Conservation (phyloP, 306 rosid species). For the Echinosophora koreensis region DNA sequence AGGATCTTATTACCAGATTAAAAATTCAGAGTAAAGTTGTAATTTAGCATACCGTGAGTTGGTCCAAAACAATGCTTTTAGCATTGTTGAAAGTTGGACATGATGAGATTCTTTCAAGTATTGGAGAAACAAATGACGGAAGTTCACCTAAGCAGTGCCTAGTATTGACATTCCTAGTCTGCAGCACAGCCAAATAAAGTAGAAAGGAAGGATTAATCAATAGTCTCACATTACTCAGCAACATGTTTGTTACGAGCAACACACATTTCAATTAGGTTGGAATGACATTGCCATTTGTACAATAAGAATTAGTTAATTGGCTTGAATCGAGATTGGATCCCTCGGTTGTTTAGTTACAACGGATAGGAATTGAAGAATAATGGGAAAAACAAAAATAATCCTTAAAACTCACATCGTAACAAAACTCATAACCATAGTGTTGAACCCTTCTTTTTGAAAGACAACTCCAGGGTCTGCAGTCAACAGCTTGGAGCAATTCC, state of each 20-base stretch:
- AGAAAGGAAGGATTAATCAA: conserved; percentile 32
- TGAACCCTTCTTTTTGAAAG: conserved; percentile 94
- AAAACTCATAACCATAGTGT: conserved; percentile 90
- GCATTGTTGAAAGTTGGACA: conserved; percentile 54
- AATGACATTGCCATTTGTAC: not conserved
- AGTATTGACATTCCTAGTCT: conserved; percentile 84
- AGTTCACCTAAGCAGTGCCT: conserved; percentile 74
- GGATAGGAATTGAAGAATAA: conserved; percentile 16
- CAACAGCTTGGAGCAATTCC: conserved; percentile 79
- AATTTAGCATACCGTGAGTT: conserved; percentile 72
- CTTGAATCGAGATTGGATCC: conserved; percentile 18
- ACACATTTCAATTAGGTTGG: conserved; percentile 35
- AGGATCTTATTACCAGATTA: conserved; percentile 15
- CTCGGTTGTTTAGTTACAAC: conserved; percentile 8
- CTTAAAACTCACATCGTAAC: conserved; percentile 71
- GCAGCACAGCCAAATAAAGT: conserved; percentile 49
- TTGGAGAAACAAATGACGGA: conserved; percentile 75
- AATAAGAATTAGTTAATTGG: conserved; percentile 16
- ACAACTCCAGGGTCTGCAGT: conserved; percentile 72
- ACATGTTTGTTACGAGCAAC: conserved; percentile 25
- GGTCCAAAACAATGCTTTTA: conserved; percentile 70
- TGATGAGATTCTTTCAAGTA: conserved; percentile 69
- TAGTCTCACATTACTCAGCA: conserved; percentile 34
- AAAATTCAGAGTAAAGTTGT: conserved; percentile 9
- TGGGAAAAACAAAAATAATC: conserved; percentile 26